These are phyloP conservation scores for Periconia sp. DNA, from an alignment of 2,329 filamentous ascomycete genomes.

Conservation along the genomic window DNA sequence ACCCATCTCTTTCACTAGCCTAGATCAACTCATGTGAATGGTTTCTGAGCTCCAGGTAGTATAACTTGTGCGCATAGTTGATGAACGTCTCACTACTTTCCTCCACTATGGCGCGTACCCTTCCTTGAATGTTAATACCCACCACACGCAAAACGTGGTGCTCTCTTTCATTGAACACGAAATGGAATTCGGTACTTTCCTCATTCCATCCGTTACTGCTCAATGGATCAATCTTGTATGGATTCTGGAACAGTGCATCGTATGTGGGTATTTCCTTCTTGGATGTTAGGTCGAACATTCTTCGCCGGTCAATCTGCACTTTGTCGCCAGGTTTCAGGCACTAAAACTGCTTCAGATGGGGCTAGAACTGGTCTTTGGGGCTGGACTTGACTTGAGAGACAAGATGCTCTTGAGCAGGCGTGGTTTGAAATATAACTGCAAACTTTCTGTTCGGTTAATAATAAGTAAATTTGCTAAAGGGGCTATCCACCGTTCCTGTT, in stretches of 20 bases:
- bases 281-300: slow-evolving; percentile 20
- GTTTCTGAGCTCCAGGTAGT: slow-evolving; percentile 11
- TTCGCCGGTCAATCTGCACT: slow-evolving; percentile 18
- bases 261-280: slow-evolving; percentile 20
- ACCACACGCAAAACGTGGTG: slow-evolving; percentile 23
- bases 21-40: slow-evolving; percentile 22
- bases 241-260: slow-evolving; percentile 20
- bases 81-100: slow-evolving; percentile 27
- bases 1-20: slow-evolving; percentile 28
- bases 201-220: slow-evolving; percentile 17
- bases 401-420: slow-evolving; percentile 16
- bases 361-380: slow-evolving; percentile 20
- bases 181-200: slow-evolving; percentile 24
- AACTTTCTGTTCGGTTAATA: slow-evolving; percentile 21
- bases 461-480: slow-evolving; percentile 18
- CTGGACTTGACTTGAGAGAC: slow-evolving; percentile 24
- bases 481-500: slow-evolving; percentile 18
- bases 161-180: slow-evolving; percentile 27
- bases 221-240: slow-evolving; percentile 14
- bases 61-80: slow-evolving; percentile 23
- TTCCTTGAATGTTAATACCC: slow-evolving; percentile 22
- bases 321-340: slow-evolving; percentile 25
- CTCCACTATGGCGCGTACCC: slow-evolving; percentile 21
- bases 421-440: slow-evolving; percentile 19
- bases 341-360: slow-evolving; percentile 17